Evolutionary conservation across 805 yeast genomes (phyloP), one percentile per base, ranked within the genome.

Genomic region (Candida nanaspora): DNA sequence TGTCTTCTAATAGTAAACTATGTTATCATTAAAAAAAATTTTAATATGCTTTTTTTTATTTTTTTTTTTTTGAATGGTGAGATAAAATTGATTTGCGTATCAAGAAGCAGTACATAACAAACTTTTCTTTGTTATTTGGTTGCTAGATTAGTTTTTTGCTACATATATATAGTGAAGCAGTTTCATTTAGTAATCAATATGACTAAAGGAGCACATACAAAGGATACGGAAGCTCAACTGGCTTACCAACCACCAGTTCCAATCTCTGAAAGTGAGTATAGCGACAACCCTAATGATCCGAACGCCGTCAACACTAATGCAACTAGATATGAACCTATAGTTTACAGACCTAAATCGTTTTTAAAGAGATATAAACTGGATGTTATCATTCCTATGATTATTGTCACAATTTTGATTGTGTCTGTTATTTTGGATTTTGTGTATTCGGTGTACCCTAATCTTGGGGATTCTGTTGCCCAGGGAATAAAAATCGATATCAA

Each of bases 401-500:
- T 52, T 0, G 32, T 57, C 4, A 38, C 47, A 4, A 9, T 41
- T 6, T 14, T 45, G 3, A 25, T 57, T 3, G 33, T 50, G 16
- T 31, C 48, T 8, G 14, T 41, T 0, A 35, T 45, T 0, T 19
- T 39, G 6, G 27, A 43, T 1, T 55, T 57, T 30, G 35, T 46
- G 9, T 11, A 33, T 14, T 38, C 40, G 16, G 54, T 57, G 4
- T 40, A 45, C 22, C 64, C 65, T 9, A 47, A 51, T 13, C 39
- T 61, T 1, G 63, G 65, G 7, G 59, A 53, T 2, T 54, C 49
- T 33, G 47, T 64, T 7, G 54, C 59, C 5, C 51, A 64, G 26
- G 62, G 68, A 2, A 54, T 57, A 2, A 50, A 48, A 19, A 48
- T 63, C 40, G 57, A 61, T 11, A 49, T 66, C 5, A 53, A 56